Evolutionary conservation across 495 filamentous ascomycete genomes (phyloP), one percentile per base, ranked within the genome.

Genomic region (Corynascus novoguineensis): DNA sequence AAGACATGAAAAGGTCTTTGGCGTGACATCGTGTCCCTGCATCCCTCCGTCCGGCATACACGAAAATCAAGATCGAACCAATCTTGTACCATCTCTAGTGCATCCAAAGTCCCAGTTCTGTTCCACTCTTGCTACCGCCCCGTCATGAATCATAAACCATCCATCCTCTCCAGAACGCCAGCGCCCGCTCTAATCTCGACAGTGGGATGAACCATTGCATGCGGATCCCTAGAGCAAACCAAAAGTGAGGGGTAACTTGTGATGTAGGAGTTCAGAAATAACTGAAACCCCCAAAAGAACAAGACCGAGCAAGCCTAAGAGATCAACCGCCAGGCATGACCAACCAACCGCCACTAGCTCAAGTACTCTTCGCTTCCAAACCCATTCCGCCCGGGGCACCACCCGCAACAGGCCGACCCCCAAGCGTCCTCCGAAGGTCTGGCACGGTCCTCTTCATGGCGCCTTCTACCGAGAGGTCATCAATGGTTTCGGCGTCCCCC

Each of bases 401-500:
- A 21, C 57, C 57, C 31, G 57, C 0, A 5, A 62, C 63, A n/a
- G 29, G 15, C 21, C 52, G 55, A 14, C 60, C 58, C 47, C 14
- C 37, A 41, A 58, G 37, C 17, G 10, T 11, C 40, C 48, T 53
- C 54, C 7, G 27, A 21, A 21, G 31, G 22, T 15, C 25, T 22
- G 28, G 46, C 55, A 15, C 27, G 2, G 29, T 54, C 10, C 50
- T 42, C 55, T 62, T 63, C 47, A 61, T 50, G 11, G 60, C 44
- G 5, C 19, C 58, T 34, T 60, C 64, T 0, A 46, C 15, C 14
- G 61, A 57, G 15, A 64, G 27, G 25, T 69, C 62, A 19, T 62
- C 64, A 11, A 59, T 51, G 1, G 59, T 61, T 14, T 67, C 62
- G 1, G 64, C 55, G 22, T 75, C 74, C 11, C 65, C 66, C 11